Evolutionary conservation across 495 filamentous ascomycete species (phyloP).

Genomic region (Lophium mytilinum): DNA sequence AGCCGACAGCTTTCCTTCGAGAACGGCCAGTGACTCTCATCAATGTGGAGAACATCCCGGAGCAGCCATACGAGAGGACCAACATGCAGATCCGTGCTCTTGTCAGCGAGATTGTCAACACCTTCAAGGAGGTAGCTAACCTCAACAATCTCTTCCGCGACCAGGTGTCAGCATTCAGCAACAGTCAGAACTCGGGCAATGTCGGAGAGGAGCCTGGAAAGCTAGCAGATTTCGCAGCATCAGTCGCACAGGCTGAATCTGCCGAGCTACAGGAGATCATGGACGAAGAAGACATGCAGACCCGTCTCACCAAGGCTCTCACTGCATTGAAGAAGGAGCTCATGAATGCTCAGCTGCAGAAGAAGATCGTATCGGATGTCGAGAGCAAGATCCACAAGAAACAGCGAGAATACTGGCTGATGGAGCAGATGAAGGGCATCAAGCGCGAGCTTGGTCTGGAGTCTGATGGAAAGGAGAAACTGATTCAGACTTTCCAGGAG

Average conservation of each 20-base stretch:
- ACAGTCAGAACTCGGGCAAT: slow-evolving; percentile 88
- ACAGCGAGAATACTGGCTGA: slow-evolving; percentile 96
- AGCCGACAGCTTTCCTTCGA: slow-evolving; percentile 81
- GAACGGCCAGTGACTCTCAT: slow-evolving; percentile 88
- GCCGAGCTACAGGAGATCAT: slow-evolving; percentile 93
- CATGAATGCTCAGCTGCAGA: slow-evolving; percentile 94
- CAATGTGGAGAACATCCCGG: slow-evolving; percentile 84
- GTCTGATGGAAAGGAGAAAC: slow-evolving; percentile 94
- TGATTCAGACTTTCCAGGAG: slow-evolving; percentile 88
- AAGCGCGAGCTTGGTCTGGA: slow-evolving; percentile 90
- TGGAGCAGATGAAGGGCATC: slow-evolving; percentile 99
- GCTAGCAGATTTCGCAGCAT: slow-evolving; percentile 93
- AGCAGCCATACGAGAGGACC: slow-evolving; percentile 80
- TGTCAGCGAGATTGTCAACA: slow-evolving; percentile 94
- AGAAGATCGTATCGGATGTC: slow-evolving; percentile 96
- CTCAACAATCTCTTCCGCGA: slow-evolving; percentile 95
- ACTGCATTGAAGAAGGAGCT: slow-evolving; percentile 93
- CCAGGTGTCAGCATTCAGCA: slow-evolving; percentile 93
- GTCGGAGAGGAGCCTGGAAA: slow-evolving; percentile 90
- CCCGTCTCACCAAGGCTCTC: slow-evolving; percentile 80
- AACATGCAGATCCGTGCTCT: slow-evolving; percentile 78
- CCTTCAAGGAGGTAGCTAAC: slow-evolving; percentile 91
- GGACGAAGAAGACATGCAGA: slow-evolving; percentile 77
- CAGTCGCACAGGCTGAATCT: slow-evolving; percentile 82
- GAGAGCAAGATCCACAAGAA: slow-evolving; percentile 96